Conservation (phyloP, 331 rosid species). For the Arachis monticola region DNA sequence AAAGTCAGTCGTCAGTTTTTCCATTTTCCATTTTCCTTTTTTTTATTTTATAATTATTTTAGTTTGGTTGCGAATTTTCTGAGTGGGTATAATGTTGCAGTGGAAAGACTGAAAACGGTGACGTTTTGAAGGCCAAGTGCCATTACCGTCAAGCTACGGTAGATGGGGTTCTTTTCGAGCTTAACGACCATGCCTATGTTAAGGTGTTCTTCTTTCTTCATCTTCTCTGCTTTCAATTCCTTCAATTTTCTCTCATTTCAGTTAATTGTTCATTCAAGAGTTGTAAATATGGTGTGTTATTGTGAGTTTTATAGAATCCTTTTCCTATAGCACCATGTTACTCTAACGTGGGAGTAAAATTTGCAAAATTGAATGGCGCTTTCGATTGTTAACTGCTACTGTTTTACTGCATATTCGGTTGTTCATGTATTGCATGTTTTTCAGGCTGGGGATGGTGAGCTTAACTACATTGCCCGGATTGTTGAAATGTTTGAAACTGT, state of each 20-base stretch:
- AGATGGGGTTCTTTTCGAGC: conserved; percentile 33
- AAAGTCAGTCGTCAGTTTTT: conserved; percentile 8
- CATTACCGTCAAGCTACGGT: conserved; percentile 42
- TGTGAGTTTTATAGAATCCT: no score
- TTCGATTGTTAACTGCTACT: background rate
- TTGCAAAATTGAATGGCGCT: no score
- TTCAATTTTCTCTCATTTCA: no score
- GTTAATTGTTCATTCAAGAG: no score
- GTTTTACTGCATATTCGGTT: background rate
- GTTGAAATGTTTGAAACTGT: conserved; percentile 55
- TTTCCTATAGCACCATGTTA: no score
- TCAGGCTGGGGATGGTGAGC: conserved; percentile 52
- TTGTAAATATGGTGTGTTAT: no score
- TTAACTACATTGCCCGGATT: conserved; percentile 49
- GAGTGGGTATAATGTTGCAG: background rate
- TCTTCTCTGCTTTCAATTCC: no score
- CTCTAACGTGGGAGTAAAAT: no score
- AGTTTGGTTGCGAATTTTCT: no score
- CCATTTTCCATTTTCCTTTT: background rate
- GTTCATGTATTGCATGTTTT: background rate
- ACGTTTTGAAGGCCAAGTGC: conserved; percentile 5
- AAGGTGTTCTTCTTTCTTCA: conserved; percentile 24
- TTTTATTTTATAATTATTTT: background rate
- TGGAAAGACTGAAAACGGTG: background rate
- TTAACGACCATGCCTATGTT: conserved; percentile 42